Evolutionary conservation across 495 filamentous ascomycete genomes (phyloP).

Genomic region (Trichoderma erinaceum): DNA sequence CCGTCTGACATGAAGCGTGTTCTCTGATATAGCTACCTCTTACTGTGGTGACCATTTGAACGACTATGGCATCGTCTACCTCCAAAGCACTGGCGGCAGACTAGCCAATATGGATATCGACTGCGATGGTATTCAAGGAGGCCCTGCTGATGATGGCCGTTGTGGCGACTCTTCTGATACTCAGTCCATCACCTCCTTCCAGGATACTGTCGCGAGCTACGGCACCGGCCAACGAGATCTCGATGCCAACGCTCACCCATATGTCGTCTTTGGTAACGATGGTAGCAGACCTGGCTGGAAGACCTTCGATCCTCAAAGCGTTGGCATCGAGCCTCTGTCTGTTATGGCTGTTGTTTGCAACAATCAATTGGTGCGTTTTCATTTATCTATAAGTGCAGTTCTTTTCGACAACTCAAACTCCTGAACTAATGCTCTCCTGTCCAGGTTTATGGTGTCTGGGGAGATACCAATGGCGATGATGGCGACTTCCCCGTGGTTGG

Average conservation of each 20-base stretch:
- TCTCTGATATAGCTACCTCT: constrained; percentile 21
- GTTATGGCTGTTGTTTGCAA: constrained; percentile 60
- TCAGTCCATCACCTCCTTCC: constrained; percentile 51
- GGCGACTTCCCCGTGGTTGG: constrained; percentile 41
- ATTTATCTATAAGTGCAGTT: neutral
- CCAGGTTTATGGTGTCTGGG: constrained; percentile 61
- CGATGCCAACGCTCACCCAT: constrained; percentile 55
- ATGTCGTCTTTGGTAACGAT: constrained; percentile 62
- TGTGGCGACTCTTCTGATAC: constrained; percentile 46
- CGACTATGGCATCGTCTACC: constrained; percentile 31
- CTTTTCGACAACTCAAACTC: neutral
- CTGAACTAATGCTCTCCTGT: neutral
- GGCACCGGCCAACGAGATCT: constrained; percentile 48
- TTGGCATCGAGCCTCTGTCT: constrained; percentile 53
- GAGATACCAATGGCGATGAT: constrained; percentile 54
- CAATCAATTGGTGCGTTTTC: constrained; percentile 41
- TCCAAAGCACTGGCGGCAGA: constrained; percentile 28
- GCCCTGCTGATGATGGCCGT: constrained; percentile 35
- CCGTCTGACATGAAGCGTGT: constrained; percentile 24
- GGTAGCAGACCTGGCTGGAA: constrained; percentile 35
- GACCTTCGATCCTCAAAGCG: constrained; percentile 42
- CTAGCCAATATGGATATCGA: constrained; percentile 59
- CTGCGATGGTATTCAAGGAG: constrained; percentile 53
- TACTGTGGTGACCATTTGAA: constrained; percentile 36
- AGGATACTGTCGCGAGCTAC: constrained; percentile 38